These are phyloP conservation scores for Tetraselmis chui DNA, from an alignment of 139 green algal species.

Conservation along the genomic window DNA sequence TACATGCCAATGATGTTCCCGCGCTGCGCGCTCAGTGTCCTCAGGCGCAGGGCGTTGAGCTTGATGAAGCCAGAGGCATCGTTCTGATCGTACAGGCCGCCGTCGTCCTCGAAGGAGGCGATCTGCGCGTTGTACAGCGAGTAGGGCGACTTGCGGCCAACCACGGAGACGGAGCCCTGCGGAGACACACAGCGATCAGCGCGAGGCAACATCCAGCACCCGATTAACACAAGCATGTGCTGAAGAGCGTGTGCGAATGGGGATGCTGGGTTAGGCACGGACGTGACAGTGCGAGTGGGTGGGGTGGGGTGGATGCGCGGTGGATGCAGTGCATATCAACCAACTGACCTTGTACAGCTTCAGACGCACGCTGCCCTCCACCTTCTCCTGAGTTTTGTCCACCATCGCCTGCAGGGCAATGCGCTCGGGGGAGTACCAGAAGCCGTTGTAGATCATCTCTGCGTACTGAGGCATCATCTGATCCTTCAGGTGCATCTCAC, in stretches of 20 bases:
- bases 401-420: conserved; percentile 82
- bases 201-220: too few species aligned
- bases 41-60: conserved; percentile 26
- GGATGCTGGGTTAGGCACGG: too few species aligned
- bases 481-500: conserved; percentile 86
- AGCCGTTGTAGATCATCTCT: conserved; percentile 80
- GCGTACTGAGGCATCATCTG: conserved; percentile 76
- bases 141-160: conserved; percentile 57
- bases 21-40: neutral
- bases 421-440: conserved; percentile 75
- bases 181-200: neutral
- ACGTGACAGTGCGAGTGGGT: too few species aligned
- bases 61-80: conserved; percentile 93
- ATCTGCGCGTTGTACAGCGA: conserved; percentile 83
- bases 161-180: conserved; percentile 10
- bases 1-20: neutral
- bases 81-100: conserved; percentile 79
- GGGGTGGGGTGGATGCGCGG: neutral
- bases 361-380: conserved; percentile 65
- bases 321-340: too few species aligned
- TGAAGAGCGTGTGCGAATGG: too few species aligned
- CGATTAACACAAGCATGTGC: too few species aligned
- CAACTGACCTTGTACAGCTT: conserved; percentile 94
- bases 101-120: conserved; percentile 94
- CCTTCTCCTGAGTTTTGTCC: conserved; percentile 70